Percentiles rank a stretch among this genome's conserved stretches.
These are phyloP conservation scores for Pugionium dolabratum DNA, from an alignment of 345 rosid genomes.

Conservation along the genomic window DNA sequence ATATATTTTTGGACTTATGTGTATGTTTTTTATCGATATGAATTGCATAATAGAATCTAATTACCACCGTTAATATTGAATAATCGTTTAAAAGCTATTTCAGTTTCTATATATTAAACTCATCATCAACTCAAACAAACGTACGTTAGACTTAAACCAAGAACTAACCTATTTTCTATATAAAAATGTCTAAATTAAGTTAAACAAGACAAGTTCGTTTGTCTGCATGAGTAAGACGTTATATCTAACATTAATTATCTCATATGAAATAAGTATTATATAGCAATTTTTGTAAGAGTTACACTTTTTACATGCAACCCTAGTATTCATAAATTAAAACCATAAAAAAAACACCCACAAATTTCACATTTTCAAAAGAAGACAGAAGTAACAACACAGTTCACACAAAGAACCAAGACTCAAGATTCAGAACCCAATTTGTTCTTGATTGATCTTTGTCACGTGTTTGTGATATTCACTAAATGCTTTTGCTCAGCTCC, in stretches of 20 bases:
- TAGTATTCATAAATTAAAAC: conserved; percentile 9
- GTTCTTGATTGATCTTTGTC: conserved; percentile 19
- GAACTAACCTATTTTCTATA: no score
- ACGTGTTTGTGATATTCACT: conserved; percentile 13
- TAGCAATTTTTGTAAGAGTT: not conserved
- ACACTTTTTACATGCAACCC: not conserved
- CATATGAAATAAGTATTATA: not conserved
- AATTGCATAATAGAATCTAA: not conserved
- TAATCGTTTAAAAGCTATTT: not conserved
- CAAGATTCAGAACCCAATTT: not conserved
- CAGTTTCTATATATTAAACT: no score
- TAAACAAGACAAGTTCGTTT: conserved; percentile 1
- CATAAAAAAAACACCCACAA: conserved; percentile 9
- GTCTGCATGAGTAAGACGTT: conserved; percentile 5
- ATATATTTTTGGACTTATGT: not conserved
- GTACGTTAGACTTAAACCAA: no score
- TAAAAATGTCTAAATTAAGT: no score
- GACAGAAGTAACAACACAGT: not conserved
- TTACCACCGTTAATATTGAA: not conserved
- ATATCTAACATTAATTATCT: not conserved
- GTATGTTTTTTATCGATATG: conserved; percentile 3
- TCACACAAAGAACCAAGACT: conserved; percentile 1
- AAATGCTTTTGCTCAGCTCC: conserved; percentile 71
- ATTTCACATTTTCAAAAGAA: conserved; percentile 1
- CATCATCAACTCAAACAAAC: no score